phyloP scores from a whole-genome alignment of 2,329 filamentous ascomycete genomes.

The Sclerotinia sclerotiorum region DNA sequence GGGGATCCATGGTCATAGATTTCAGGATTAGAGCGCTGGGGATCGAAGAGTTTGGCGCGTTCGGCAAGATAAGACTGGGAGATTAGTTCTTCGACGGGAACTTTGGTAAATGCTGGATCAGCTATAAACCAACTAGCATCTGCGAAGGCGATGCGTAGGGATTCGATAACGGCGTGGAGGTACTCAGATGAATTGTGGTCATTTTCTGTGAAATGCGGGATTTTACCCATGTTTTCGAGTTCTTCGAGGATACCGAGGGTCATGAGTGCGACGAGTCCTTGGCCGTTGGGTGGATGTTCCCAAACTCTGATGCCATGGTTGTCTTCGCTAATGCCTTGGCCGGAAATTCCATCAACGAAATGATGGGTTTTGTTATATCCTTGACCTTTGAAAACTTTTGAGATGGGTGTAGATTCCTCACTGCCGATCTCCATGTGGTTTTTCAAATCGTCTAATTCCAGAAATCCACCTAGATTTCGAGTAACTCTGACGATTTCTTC shows the following conservation, averaged over 20 bases:
- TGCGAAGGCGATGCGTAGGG: conserved; percentile 83
- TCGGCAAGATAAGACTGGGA: conserved; percentile 71
- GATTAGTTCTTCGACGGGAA: conserved; percentile 70
- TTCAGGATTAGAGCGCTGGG: conserved; percentile 58
- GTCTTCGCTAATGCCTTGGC: conserved; percentile 42
- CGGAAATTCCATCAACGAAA: conserved; percentile 45
- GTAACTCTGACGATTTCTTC: conserved; percentile 78
- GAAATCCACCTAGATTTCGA: conserved; percentile 70
- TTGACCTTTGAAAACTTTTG: conserved; percentile 73
- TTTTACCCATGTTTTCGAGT: conserved; percentile 72
- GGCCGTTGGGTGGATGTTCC: conserved; percentile 96
- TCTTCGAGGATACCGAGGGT: conserved; percentile 88
- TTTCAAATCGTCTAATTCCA: conserved; percentile 77
- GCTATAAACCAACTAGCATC: conserved; percentile 90
- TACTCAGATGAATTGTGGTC: conserved; percentile 83
- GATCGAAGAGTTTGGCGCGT: conserved; percentile 59
- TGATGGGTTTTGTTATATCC: conserved; percentile 50
- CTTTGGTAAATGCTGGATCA: conserved; percentile 70
- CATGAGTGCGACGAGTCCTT: conserved; percentile 94
- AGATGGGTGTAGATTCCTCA: conserved; percentile 83
- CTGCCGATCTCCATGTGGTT: conserved; percentile 72
- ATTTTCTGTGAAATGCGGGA: conserved; percentile 65
- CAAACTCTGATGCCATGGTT: conserved; percentile 73
- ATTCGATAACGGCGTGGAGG: conserved; percentile 84
- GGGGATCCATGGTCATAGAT: conserved; percentile 73